Evolutionary conservation across 805 yeast genomes (phyloP), one percentile per base, ranked within the genome.

Genomic region (Yarrowia divulgata): DNA sequence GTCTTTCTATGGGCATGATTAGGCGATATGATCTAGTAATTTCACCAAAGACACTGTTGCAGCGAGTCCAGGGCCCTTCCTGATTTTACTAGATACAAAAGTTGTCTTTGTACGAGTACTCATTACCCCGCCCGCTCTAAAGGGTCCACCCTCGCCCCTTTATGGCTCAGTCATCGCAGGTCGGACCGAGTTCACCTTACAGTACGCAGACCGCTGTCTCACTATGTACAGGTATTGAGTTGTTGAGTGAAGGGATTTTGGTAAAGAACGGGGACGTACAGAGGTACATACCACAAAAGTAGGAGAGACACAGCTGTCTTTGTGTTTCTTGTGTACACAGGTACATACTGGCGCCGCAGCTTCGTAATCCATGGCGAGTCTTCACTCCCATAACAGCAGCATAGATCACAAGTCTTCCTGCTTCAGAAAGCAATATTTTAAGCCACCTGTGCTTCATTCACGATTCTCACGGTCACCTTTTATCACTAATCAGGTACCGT

Each of bases 101-200:
- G 29, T 49, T 16, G 37, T 49, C n/a, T 5, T 46, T 46, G 10
- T 34, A 46, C n/a, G 4, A 2, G 29, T 48, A 5, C 32, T 12
- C 12, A 16, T 9, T 39, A n/a, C n/a, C n/a, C n/a, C 12, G 39
- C 48, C 49, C 39, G 63, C 63, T n/a, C 29, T 6, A 39, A 39
- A 29, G 63, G 48, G 48, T 32, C 48, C 18, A 7, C 32, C n/a
- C 19, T 18, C 34, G 4, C 29, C 19, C 13, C 14, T 18, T 18
- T 19, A 10, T 10, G 39, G 23, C 39, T 50, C 18, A 29, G 16
- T 14, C 39, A 32, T 50, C 42, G 18, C 23, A 54, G 16, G 19
- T 54, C 58, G 58, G 58, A 4, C 58, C 58, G 58, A 19, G 43
- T 37, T 40, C 63, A 29, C 48, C 48, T 35, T 57, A n/a, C n/a